A percentile compares a stretch with the other conserved stretches of the same genome.
phyloP scores from a whole-genome alignment of 164 flowering plant genomes.

The Santalum album region DNA sequence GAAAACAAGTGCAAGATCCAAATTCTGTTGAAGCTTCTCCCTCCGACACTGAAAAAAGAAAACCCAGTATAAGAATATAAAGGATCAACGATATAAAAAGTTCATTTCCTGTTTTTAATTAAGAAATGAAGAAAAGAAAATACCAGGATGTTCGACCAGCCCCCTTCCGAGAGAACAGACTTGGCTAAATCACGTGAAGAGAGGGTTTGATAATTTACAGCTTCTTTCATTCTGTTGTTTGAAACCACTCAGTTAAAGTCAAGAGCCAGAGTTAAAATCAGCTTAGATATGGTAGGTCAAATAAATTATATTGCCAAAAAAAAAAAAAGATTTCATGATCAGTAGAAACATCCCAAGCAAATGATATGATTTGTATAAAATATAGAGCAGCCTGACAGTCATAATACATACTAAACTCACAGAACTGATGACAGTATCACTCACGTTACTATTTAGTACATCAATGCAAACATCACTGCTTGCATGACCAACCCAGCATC shows the following conservation, averaged over 20 bases:
- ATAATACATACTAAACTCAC: too few species aligned
- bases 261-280: background rate
- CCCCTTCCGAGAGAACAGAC: constrained; percentile 54
- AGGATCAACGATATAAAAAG: background rate
- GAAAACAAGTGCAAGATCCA: constrained; percentile 71
- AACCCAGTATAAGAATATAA: background rate
- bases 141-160: constrained; percentile 85
- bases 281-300: too few species aligned
- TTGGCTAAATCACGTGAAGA: constrained; percentile 57
- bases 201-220: constrained; percentile 58
- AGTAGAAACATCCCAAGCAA: background rate
- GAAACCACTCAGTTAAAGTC: constrained; percentile 13
- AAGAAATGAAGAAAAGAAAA: constrained; percentile 1
- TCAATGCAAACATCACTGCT: too few species aligned
- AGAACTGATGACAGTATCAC: too few species aligned
- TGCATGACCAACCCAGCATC: too few species aligned
- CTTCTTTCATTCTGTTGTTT: constrained; percentile 22
- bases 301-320: too few species aligned
- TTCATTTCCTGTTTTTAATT: background rate
- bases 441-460: too few species aligned
- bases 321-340: background rate
- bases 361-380: background rate
- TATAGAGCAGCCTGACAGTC: too few species aligned
- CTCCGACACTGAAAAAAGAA: constrained; percentile 42
- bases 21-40: constrained; percentile 23